Conservation (phyloP, 2,329 filamentous ascomycete genomes). For the Helminthosporium solani region DNA sequence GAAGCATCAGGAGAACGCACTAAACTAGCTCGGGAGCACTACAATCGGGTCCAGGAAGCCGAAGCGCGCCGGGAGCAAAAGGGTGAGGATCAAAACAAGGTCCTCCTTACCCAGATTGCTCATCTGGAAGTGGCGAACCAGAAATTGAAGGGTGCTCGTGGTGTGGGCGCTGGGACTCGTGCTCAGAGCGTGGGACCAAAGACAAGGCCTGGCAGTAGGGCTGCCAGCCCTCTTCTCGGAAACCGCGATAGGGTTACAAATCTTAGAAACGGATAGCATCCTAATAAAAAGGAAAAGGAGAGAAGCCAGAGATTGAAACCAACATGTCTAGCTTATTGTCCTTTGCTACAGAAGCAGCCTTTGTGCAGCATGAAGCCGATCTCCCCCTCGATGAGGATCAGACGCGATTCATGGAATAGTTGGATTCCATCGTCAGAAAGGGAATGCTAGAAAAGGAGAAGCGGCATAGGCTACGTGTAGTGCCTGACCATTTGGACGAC, state of each 20-base stretch:
- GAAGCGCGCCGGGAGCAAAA: slow-evolving; percentile 10
- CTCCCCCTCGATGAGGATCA: too few relatives aligned
- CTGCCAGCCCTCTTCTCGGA: slow-evolving; percentile 27
- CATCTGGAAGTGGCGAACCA: slow-evolving; percentile 26
- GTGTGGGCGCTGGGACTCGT: slow-evolving; percentile 29
- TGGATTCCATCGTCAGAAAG: too few relatives aligned
- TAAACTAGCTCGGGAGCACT: slow-evolving; percentile 20
- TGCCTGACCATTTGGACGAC: too few relatives aligned
- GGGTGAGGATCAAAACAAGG: slow-evolving; percentile 12
- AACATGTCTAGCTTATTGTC: background rate
- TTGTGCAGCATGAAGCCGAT: too few relatives aligned
- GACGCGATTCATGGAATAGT: too few relatives aligned
- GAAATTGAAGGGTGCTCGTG: slow-evolving; percentile 11
- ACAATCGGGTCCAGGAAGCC: slow-evolving; percentile 14
- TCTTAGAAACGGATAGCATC: slow-evolving; percentile 21
- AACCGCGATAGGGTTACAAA: slow-evolving; percentile 20
- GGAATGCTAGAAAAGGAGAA: too few relatives aligned
- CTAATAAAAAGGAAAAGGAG: background rate
- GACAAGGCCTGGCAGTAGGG: slow-evolving; percentile 24
- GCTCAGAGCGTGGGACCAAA: slow-evolving; percentile 32
- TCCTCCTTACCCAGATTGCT: slow-evolving; percentile 16
- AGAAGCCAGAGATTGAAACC: background rate
- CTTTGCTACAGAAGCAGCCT: too few relatives aligned
- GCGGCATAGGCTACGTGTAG: too few relatives aligned
- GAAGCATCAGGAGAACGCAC: slow-evolving; percentile 20